phyloP scores from a whole-genome alignment of 2,329 filamentous ascomycete genomes.

The Amesomyces nigricolor region DNA sequence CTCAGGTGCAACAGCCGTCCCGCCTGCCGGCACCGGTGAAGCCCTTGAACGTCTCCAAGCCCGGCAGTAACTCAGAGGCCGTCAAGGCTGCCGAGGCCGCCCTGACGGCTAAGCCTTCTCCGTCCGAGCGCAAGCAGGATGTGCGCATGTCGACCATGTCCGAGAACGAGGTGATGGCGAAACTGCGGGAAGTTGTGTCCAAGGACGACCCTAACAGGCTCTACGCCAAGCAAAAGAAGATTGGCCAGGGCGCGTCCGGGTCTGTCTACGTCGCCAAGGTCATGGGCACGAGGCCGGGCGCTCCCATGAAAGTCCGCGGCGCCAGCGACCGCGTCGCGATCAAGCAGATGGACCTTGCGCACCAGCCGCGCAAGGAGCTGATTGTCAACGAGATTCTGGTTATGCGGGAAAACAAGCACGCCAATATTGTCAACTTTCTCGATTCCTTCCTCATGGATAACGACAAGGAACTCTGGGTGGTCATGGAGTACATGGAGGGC shows the following conservation, averaged over 20 bases:
- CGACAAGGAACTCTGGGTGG: slow-evolving; percentile 94
- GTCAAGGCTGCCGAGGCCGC: slow-evolving; percentile 88
- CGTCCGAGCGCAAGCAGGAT: slow-evolving; percentile 75
- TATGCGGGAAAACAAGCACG: slow-evolving; percentile 98
- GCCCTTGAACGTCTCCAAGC: slow-evolving; percentile 73
- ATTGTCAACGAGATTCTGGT: slow-evolving; percentile 99
- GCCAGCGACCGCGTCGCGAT: slow-evolving; percentile 88
- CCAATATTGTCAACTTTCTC: slow-evolving; percentile 98
- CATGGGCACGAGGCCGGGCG: slow-evolving; percentile 33
- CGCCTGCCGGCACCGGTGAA: slow-evolving; percentile 63
- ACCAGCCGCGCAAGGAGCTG: slow-evolving; percentile 93
- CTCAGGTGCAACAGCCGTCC: slow-evolving; percentile 40
- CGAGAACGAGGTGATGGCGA: slow-evolving; percentile 94
- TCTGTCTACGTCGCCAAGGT: slow-evolving; percentile 98
- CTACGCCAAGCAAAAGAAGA: slow-evolving; percentile 99
- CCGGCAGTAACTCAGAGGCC: slow-evolving; percentile 51
- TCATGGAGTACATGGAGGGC: slow-evolving; percentile 99
- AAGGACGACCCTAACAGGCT: slow-evolving; percentile 92
- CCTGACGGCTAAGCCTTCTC: slow-evolving; percentile 72
- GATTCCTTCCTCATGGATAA: slow-evolving; percentile 96
- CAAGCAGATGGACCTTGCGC: slow-evolving; percentile 98
- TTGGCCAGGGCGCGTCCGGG: slow-evolving; percentile 94
- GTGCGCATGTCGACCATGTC: slow-evolving; percentile 98
- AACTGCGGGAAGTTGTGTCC: slow-evolving; percentile 87
- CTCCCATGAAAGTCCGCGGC: slow-evolving; percentile 31